Conservation (phyloP, 129 eudicot genomes). For the Tanacetum coccineum region DNA sequence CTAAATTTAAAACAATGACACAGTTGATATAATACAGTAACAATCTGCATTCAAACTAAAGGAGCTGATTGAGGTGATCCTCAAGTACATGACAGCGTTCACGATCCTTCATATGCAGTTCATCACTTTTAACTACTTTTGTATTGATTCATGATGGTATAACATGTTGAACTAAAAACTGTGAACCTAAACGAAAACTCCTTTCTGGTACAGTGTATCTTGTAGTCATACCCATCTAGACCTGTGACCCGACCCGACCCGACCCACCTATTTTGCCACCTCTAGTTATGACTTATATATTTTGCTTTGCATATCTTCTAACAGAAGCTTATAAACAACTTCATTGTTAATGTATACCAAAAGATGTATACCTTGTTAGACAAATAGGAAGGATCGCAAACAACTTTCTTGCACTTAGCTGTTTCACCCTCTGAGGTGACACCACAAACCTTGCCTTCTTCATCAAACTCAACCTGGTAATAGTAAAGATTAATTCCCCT, state of each 20-base stretch:
- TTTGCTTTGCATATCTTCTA: neutral
- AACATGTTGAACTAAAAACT: no score
- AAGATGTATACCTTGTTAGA: constrained; percentile 63
- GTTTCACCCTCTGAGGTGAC: constrained; percentile 95
- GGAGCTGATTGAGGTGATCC: no score
- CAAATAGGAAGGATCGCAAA: constrained; percentile 87
- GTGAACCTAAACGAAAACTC: no score
- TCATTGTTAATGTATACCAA: neutral
- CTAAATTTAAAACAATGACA: neutral
- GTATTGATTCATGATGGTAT: no score
- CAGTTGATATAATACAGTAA: neutral
- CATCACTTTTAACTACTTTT: neutral
- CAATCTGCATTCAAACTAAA: neutral
- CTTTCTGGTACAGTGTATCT: neutral
- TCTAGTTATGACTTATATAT: neutral
- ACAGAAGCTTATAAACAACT: neutral
- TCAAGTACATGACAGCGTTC: no score
- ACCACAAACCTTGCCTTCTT: constrained; percentile 84
- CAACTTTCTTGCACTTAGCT: constrained; percentile 94
- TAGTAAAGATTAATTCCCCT: neutral
- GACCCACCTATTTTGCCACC: no score
- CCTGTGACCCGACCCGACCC: no score
- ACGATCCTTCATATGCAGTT: neutral
- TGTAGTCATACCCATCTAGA: no score
- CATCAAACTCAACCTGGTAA: constrained; percentile 76